Evolutionary conservation across 441 rosid genomes (phyloP).

Genomic region (Cnidoscolus chayamansa): DNA sequence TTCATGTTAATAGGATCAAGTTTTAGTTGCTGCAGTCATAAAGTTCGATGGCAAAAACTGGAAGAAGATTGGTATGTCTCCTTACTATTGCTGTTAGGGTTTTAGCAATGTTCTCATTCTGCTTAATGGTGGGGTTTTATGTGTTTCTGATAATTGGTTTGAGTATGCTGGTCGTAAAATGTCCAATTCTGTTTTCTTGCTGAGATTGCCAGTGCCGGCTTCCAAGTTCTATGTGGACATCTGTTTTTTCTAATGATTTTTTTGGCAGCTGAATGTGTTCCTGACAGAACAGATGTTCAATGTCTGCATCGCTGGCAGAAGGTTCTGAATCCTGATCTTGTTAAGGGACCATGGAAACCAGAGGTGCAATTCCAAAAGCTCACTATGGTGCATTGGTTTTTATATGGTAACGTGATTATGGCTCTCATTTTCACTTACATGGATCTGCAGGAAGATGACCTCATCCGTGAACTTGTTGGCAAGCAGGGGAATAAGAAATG

Average conservation of each 20-base stretch:
- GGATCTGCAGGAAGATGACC: conserved; percentile 69
- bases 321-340: conserved; percentile 82
- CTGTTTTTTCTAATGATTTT: background rate
- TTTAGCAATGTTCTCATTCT: no score
- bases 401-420: background rate
- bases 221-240: no score
- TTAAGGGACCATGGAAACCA: conserved; percentile 90
- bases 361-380: conserved; percentile 40
- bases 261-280: conserved; percentile 65
- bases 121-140: no score
- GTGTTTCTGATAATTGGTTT: no score
- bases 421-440: background rate
- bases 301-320: conserved; percentile 96
- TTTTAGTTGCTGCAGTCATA: conserved; percentile 61
- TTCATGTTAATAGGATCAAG: conserved; percentile 55
- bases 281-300: conserved; percentile 77
- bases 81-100: no score
- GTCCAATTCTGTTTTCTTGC: conserved; percentile 8
- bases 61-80: conserved; percentile 63
- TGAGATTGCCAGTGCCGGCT: no score
- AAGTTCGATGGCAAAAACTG: conserved; percentile 63
- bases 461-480: conserved; percentile 57
- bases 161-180: background rate
- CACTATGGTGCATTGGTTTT: background rate
- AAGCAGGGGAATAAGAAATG: conserved; percentile 43